Percentiles rank a stretch among this genome's conserved stretches.
phyloP scores from a whole-genome alignment of 2,329 filamentous ascomycete genomes.

The Talaromyces sp. region DNA sequence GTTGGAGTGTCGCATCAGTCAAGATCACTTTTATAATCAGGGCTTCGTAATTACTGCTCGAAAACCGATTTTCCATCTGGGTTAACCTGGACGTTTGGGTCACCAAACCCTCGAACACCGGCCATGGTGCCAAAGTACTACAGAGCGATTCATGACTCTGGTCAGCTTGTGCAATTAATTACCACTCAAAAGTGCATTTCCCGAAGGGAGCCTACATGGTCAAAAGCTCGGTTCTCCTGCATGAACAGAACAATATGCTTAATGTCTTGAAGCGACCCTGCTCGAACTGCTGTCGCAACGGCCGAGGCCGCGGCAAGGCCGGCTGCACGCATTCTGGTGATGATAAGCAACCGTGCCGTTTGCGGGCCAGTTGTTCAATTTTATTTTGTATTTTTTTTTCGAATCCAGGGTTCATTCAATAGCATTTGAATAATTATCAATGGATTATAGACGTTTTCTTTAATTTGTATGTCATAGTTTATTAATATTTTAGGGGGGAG shows the following conservation, averaged over 20 bases:
- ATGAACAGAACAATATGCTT: slow-evolving; percentile 55
- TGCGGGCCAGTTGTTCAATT: too few relatives aligned
- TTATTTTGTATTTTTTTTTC: too few relatives aligned
- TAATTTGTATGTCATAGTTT: background rate
- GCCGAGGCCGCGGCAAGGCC: background rate
- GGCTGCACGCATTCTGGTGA: background rate
- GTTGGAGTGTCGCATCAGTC: slow-evolving; percentile 23
- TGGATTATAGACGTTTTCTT: background rate
- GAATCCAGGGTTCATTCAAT: too few relatives aligned
- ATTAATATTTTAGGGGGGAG: background rate
- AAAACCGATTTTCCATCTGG: slow-evolving; percentile 39
- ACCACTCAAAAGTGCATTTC: background rate
- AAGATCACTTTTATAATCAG: background rate
- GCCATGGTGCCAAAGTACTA: slow-evolving; percentile 53
- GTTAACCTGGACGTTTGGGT: slow-evolving; percentile 51
- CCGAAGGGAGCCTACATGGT: slow-evolving; percentile 21
- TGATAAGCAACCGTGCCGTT: background rate
- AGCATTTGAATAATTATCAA: background rate
- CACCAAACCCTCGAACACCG: slow-evolving; percentile 50
- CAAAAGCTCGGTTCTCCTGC: slow-evolving; percentile 45
- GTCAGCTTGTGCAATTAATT: background rate
- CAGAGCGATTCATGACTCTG: background rate
- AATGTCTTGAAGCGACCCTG: slow-evolving; percentile 44
- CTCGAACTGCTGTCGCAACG: slow-evolving; percentile 15
- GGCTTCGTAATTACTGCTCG: slow-evolving; percentile 37